These are phyloP conservation scores for Raffaelea arxii DNA, from an alignment of 2,329 filamentous ascomycete genomes.

Conservation along the genomic window DNA sequence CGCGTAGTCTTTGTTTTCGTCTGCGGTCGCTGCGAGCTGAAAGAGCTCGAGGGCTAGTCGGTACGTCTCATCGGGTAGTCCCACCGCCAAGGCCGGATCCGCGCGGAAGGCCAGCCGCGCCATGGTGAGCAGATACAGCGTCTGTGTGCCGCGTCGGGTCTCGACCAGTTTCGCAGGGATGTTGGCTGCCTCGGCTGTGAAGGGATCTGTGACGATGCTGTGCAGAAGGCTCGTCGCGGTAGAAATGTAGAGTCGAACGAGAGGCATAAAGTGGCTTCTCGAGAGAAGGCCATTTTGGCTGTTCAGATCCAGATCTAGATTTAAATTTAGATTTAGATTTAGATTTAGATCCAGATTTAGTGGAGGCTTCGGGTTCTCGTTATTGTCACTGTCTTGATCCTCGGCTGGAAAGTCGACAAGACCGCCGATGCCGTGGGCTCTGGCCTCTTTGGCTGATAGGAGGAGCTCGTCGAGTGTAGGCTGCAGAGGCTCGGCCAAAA, in stretches of 20 bases:
- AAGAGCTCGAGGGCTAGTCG: conserved; percentile 75
- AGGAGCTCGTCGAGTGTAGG: background rate
- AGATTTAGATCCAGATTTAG: too few species aligned
- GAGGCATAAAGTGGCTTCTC: conserved; percentile 8
- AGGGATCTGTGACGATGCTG: conserved; percentile 37
- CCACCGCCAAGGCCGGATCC: conserved; percentile 53
- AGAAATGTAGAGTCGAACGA: conserved; percentile 37
- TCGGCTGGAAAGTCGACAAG: too few species aligned
- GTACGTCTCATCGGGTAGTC: conserved; percentile 51
- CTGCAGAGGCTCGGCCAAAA: conserved; percentile 7
- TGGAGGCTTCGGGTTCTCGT: background rate
- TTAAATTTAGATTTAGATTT: too few species aligned
- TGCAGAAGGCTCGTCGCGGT: conserved; percentile 41
- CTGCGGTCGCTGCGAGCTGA: conserved; percentile 70
- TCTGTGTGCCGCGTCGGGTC: conserved; percentile 61
- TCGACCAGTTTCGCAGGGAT: conserved; percentile 62
- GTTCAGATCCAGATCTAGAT: too few species aligned
- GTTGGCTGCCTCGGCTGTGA: conserved; percentile 39
- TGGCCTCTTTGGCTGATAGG: conserved; percentile 1
- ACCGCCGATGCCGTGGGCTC: conserved; percentile 11
- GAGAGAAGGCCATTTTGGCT: too few species aligned
- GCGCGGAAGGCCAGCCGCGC: conserved; percentile 71
- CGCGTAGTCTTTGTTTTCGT: conserved; percentile 38
- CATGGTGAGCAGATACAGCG: conserved; percentile 68
- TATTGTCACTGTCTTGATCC: conserved; percentile 7